phyloP scores from a whole-genome alignment of 2,329 filamentous ascomycete species.

The Aureobasidium sp. region DNA sequence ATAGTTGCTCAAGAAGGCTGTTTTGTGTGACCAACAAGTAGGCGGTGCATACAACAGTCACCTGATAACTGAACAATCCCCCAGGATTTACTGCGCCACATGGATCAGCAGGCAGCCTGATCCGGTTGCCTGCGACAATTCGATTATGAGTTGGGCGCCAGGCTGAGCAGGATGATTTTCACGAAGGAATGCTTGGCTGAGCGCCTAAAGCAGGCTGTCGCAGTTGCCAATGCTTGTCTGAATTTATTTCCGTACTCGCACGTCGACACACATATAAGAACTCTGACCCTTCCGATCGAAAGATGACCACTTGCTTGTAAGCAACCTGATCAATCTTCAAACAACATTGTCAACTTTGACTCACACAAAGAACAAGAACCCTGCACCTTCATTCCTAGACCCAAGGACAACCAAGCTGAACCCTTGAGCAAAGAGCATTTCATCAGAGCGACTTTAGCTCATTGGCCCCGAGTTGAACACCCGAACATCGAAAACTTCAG shows the following conservation, averaged over 20 bases:
- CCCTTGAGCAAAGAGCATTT: neutral
- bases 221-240: neutral
- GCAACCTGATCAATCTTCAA: no score
- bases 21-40: neutral
- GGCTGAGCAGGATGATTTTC: neutral
- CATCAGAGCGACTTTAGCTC: neutral
- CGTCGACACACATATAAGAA: neutral
- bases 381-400: neutral
- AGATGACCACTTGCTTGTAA: neutral
- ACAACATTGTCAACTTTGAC: neutral
- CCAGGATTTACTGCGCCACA: neutral
- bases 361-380: neutral
- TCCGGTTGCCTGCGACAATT: neutral
- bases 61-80: neutral
- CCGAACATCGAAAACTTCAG: neutral
- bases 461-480: neutral
- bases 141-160: neutral
- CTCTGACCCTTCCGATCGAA: neutral
- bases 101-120: neutral
- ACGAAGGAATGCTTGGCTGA: neutral
- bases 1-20: neutral
- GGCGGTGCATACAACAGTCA: neutral
- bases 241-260: neutral
- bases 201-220: neutral
- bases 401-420: neutral